These are phyloP conservation scores for Candida cerambycidarum DNA, from an alignment of 805 yeast species.

Conservation along the genomic window DNA sequence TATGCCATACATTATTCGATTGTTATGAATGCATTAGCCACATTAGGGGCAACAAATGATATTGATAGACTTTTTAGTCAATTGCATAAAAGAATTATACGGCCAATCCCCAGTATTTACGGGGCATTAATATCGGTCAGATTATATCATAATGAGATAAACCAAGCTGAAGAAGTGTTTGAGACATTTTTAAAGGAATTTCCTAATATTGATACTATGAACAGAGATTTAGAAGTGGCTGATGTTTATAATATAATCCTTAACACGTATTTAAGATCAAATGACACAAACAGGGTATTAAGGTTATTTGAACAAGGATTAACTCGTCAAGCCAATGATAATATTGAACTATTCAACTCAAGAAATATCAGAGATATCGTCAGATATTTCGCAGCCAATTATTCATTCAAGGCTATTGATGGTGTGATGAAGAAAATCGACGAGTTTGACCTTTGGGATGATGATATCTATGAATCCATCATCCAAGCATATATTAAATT, in stretches of 20 bases:
- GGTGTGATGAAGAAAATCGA: slow-evolving; percentile 19
- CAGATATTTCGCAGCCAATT: slow-evolving; percentile 21
- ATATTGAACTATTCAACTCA: slow-evolving; percentile 18
- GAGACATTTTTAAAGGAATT: slow-evolving; percentile 22
- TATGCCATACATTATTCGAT: slow-evolving; percentile 55
- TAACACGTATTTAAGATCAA: slow-evolving; percentile 23
- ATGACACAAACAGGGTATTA: slow-evolving; percentile 28
- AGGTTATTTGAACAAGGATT: slow-evolving; percentile 23
- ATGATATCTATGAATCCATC: slow-evolving; percentile 26
- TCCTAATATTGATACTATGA: not conserved
- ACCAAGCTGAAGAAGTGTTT: slow-evolving; percentile 28
- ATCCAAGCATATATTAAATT: slow-evolving; percentile 29
- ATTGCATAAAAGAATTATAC: slow-evolving; percentile 43
- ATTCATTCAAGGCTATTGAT: slow-evolving; percentile 22
- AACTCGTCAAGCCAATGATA: slow-evolving; percentile 16
- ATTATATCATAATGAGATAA: slow-evolving; percentile 34
- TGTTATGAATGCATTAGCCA: slow-evolving; percentile 60
- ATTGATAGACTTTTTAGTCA: slow-evolving; percentile 52
- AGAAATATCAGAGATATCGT: slow-evolving; percentile 19
- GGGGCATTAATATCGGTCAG: slow-evolving; percentile 47
- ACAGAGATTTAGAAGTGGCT: slow-evolving; percentile 22
- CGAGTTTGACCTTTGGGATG: slow-evolving; percentile 18
- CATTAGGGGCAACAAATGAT: slow-evolving; percentile 45
- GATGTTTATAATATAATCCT: slow-evolving; percentile 27
- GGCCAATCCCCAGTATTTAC: slow-evolving; percentile 45